Conservation (phyloP, 2,329 filamentous ascomycete species). For the Penicillium palitans region DNA sequence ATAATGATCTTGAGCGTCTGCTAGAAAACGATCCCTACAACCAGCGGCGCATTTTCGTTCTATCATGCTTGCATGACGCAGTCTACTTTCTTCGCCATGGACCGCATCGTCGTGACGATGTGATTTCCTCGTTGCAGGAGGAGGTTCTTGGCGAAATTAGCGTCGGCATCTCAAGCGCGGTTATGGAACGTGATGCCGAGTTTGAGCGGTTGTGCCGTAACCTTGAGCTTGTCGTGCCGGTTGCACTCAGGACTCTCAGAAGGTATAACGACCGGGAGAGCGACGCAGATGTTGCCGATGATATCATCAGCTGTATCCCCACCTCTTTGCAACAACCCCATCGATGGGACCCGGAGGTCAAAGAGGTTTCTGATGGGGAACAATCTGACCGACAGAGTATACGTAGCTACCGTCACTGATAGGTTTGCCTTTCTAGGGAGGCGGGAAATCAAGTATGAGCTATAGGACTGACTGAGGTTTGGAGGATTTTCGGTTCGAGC, state of each 20-base stretch:
- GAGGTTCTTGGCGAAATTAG: neutral
- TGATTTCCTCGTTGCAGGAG: neutral
- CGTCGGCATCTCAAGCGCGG: neutral
- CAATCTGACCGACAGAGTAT: neutral
- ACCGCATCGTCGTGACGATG: neutral
- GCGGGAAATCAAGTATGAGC: neutral
- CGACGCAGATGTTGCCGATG: neutral
- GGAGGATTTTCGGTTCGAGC: neutral
- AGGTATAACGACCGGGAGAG: neutral
- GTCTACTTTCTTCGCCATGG: conserved; percentile 4
- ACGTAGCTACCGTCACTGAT: neutral
- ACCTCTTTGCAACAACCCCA: neutral
- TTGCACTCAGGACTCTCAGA: neutral
- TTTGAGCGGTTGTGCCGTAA: neutral
- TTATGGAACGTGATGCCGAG: neutral
- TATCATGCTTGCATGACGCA: neutral
- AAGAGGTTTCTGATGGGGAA: neutral
- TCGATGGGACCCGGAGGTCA: neutral
- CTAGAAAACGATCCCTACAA: conserved; percentile 1
- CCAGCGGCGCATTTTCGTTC: neutral
- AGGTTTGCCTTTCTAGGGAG: neutral
- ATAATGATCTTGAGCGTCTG: neutral
- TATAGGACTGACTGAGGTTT: neutral
- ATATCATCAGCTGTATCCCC: conserved; percentile 6
- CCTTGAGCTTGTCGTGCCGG: neutral